Evolutionary conservation across 2,329 filamentous ascomycete genomes (phyloP).

Genomic region (Fusarium cyanostomum): DNA sequence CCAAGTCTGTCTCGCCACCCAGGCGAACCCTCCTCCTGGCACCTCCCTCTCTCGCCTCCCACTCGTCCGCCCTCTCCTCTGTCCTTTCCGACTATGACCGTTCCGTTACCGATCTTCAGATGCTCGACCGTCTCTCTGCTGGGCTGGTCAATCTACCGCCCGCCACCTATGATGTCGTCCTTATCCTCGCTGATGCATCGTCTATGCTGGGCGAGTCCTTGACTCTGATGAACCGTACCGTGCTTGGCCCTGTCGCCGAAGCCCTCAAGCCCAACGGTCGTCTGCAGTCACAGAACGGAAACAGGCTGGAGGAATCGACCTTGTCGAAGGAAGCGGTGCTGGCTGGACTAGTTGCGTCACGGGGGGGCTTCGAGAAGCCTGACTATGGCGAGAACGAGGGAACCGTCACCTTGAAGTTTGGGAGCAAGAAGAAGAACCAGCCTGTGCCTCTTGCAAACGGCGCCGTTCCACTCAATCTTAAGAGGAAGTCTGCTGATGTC

Average conservation of each 20-base stretch:
- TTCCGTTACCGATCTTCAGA: slow-evolving; percentile 85
- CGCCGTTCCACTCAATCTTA: slow-evolving; percentile 54
- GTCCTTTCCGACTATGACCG: slow-evolving; percentile 80
- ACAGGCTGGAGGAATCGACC: slow-evolving; percentile 56
- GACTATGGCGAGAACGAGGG: slow-evolving; percentile 67
- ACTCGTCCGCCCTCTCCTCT: slow-evolving; percentile 78
- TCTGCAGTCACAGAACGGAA: slow-evolving; percentile 76
- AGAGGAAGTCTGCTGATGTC: slow-evolving; percentile 49
- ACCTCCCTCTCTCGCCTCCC: slow-evolving; percentile 87
- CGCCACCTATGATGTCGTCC: slow-evolving; percentile 82
- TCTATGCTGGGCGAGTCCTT: slow-evolving; percentile 72
- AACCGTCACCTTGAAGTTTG: slow-evolving; percentile 62
- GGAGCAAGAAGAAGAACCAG: slow-evolving; percentile 48
- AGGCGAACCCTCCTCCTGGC: slow-evolving; percentile 83
- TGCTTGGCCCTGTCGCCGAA: slow-evolving; percentile 74
- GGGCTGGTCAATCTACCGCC: slow-evolving; percentile 81
- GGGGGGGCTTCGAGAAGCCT: slow-evolving; percentile 77
- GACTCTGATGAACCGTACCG: slow-evolving; percentile 70
- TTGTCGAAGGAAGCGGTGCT: slow-evolving; percentile 78
- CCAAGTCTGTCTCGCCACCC: slow-evolving; percentile 40
- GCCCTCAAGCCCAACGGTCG: slow-evolving; percentile 75
- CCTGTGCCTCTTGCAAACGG: slow-evolving; percentile 32
- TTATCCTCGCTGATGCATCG: slow-evolving; percentile 83
- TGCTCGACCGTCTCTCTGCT: slow-evolving; percentile 91
- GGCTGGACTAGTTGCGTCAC: slow-evolving; percentile 75